Conservation (phyloP, 805 yeast genomes). For the Myxozyma neglecta region DNA sequence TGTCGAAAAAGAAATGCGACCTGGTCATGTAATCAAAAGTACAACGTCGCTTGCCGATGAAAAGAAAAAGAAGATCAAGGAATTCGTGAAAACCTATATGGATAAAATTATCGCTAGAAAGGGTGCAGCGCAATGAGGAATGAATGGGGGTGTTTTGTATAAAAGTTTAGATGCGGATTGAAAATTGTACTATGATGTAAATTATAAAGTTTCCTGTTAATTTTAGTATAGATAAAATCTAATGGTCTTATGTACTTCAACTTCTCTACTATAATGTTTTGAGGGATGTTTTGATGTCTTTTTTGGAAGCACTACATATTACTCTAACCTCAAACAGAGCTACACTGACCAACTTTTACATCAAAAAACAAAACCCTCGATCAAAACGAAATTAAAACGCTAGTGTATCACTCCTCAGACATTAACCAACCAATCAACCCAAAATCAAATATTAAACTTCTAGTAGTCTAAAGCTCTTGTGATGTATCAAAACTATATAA, state of each 20-base stretch:
- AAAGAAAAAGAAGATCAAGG: conserved; percentile 67
- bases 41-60: conserved; percentile 62
- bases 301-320: too few species aligned
- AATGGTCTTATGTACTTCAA: too few species aligned
- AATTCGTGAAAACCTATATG: conserved; percentile 64
- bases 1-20: conserved; percentile 64
- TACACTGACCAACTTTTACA: too few species aligned
- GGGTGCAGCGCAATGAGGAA: not conserved
- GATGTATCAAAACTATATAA: not conserved
- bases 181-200: not conserved
- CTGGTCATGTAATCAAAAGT: conserved; percentile 39
- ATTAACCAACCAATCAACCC: not conserved
- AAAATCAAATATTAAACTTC: not conserved
- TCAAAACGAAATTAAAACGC: too few species aligned
- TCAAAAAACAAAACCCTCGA: too few species aligned
- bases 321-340: too few species aligned
- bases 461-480: not conserved
- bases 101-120: conserved; percentile 49
- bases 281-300: too few species aligned
- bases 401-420: not conserved
- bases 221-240: too few species aligned
- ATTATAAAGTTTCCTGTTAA: not conserved
- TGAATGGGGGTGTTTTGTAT: too few species aligned
- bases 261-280: too few species aligned
- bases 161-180: too few species aligned